Evolutionary conservation across 148 eudicot species (phyloP), one percentile per base, ranked within the genome.

Genomic region (Camellia japonica): DNA sequence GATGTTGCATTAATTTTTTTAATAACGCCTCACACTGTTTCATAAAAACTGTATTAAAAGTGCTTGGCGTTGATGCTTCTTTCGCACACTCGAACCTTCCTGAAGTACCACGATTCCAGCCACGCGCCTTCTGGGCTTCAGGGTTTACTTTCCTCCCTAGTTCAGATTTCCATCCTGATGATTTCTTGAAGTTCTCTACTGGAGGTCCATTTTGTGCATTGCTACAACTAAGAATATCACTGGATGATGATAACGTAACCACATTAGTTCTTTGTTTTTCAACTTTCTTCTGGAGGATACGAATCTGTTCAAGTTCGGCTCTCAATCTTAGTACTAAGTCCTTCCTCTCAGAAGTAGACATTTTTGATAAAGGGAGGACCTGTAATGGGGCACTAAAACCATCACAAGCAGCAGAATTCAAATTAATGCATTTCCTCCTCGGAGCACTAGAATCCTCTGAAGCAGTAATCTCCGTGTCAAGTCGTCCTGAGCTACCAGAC

Each of bases 1-100:
- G 87, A 78, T 95, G 96, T 46, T 80, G 68, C 92, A 89, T 89
- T 85, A 93, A 68, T 84, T 83, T 87, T 20, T 85, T 89, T 51
- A 91, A 71, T 68, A 91, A 68, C 3, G 63, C 68, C 60, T 85
- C 89, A 76, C 94, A 91, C 69, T 87, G 89, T 79, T 88, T 91
- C 80, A 88, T 77, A 55, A 84, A 63, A 44, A 79, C 73, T 13
- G 81, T 46, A 71, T 78, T 79, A 0, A 85, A 75, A 78, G 78
- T 61, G 54, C 75, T 79, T 15, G 81, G 64, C 20, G 6, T 77
- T 42, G 77, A 13, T 51, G 79, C 69, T 65, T 76, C 84, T 47
- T 80, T 80, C 18, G 81, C 82, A 80, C 89, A 82, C 67, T 87
- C 85, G 78, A 83, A 83, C 81, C 82, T 83, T 55, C 90, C 87